Evolutionary conservation across 345 rosid genomes (phyloP), one percentile per base, ranked within the genome.

Genomic region (Cardamine resedifolia): DNA sequence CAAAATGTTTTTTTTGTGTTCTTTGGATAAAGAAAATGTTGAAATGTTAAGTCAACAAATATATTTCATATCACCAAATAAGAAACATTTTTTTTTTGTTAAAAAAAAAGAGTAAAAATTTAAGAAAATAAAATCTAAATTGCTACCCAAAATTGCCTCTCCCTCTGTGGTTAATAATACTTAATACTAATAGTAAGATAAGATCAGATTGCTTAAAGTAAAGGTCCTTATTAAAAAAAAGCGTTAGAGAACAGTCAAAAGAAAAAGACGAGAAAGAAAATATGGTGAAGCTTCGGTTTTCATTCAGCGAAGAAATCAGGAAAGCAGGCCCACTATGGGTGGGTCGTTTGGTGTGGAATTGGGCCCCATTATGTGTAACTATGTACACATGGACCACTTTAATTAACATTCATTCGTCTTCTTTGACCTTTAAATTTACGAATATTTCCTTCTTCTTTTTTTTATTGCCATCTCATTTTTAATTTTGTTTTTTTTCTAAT

Each of bases 371-470:
- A 33, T 14, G 16, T 39, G 16, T 14, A 4, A 14, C 44, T 11
- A 48, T 5, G 12, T 19, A 65, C 72, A 73, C 66, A 58, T 74
- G 67, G 78, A 6, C 78, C 73, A 41, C 36, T 50, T 68, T 20
- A 30, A n/a, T 20, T 26, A 59, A 67, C 36, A 18, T 44, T 69
- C 55, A n/a, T n/a, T n/a, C n/a, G 36, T 67, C 53, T 68, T 41
- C 72, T 75, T 74, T 60, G 52, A 66, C 72, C 78, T 20, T 74
- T 66, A 3, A 2, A 21, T 60, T 64, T 55, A 23, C 66, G 57
- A 68, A 51, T 75, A 60, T 58, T 50, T 48, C 15, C 18, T 12
- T 38, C n/a, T n/a, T n/a, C n/a, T n/a, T n/a, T n/a, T n/a, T n/a
- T n/a, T n/a, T n/a, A n/a, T n/a, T n/a, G 11, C 23, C 21, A 41